Evolutionary conservation across 75 land plant genomes (phyloP).

Genomic region (Azolla pinnata): DNA sequence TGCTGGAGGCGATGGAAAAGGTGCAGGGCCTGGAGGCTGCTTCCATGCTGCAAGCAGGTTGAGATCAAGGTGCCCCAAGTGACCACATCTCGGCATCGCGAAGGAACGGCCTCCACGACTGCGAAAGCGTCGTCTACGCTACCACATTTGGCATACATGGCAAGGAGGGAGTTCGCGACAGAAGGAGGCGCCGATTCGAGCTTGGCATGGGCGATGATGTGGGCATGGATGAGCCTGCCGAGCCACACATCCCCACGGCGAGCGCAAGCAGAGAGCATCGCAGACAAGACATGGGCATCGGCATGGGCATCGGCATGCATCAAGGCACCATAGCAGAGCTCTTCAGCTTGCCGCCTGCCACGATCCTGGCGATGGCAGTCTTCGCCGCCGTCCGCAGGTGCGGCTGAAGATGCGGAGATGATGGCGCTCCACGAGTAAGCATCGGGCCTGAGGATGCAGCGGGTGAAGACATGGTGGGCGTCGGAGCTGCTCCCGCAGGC

Average conservation of each 20-base stretch:
- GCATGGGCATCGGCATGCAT: too few relatives aligned
- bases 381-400: too few relatives aligned
- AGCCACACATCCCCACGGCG: neutral
- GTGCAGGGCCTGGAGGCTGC: constrained; percentile 21
- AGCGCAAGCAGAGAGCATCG: constrained; percentile 14
- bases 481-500: too few relatives aligned
- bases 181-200: constrained; percentile 1
- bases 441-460: too few relatives aligned
- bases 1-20: constrained; percentile 13
- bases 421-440: too few relatives aligned
- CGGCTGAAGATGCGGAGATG: too few relatives aligned
- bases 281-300: constrained; percentile 34
- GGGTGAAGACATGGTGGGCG: too few relatives aligned
- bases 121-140: constrained; percentile 28
- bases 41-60: constrained; percentile 37
- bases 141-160: constrained; percentile 73
- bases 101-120: constrained; percentile 31
- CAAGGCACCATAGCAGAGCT: too few relatives aligned
- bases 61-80: constrained; percentile 62
- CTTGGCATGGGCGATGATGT: neutral
- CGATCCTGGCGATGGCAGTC: too few relatives aligned
- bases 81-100: constrained; percentile 39
- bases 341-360: too few relatives aligned
- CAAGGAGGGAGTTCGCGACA: constrained; percentile 39
- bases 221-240: constrained; percentile 6